A percentile compares a stretch with the other conserved stretches of the same genome.
These are phyloP conservation scores for Endocladia muricata DNA, from an alignment of 31 red algal genomes.

Conservation along the genomic window DNA sequence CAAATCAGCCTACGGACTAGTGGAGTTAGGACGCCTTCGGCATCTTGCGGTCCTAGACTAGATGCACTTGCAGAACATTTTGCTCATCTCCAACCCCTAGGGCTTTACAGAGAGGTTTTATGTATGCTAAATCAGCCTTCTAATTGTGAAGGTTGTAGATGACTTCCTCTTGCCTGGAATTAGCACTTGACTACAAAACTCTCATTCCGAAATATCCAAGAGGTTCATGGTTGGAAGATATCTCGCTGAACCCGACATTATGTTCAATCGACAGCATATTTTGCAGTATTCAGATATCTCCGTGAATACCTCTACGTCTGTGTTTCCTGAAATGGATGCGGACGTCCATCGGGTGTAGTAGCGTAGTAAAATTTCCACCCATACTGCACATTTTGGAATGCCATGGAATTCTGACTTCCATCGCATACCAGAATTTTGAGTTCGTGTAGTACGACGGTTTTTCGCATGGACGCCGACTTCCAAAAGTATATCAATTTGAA, in stretches of 20 bases:
- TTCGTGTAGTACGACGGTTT: too few species aligned
- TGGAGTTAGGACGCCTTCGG: constrained; percentile 7
- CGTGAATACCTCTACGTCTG: too few species aligned
- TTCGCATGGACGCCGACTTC: too few species aligned
- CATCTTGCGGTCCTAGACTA: neutral
- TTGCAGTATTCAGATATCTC: too few species aligned
- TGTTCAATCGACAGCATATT: too few species aligned
- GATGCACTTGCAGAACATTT: neutral
- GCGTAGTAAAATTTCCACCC: too few species aligned
- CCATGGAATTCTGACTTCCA: too few species aligned
- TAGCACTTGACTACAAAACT: neutral
- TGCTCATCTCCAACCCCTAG: neutral
- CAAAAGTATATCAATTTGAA: too few species aligned
- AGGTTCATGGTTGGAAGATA: neutral
- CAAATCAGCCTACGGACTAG: constrained; percentile 14
- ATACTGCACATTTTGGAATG: too few species aligned
- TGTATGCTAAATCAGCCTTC: neutral
- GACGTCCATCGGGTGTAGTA: too few species aligned
- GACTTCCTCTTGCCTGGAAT: constrained; percentile 1
- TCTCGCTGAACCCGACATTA: constrained; percentile 4
- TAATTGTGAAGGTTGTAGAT: neutral
- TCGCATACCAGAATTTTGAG: too few species aligned
- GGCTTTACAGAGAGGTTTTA: neutral
- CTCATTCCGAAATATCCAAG: neutral
- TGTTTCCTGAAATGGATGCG: too few species aligned